Evolutionary conservation across 495 filamentous ascomycete genomes (phyloP).

Genomic region (Letharia lupina): DNA sequence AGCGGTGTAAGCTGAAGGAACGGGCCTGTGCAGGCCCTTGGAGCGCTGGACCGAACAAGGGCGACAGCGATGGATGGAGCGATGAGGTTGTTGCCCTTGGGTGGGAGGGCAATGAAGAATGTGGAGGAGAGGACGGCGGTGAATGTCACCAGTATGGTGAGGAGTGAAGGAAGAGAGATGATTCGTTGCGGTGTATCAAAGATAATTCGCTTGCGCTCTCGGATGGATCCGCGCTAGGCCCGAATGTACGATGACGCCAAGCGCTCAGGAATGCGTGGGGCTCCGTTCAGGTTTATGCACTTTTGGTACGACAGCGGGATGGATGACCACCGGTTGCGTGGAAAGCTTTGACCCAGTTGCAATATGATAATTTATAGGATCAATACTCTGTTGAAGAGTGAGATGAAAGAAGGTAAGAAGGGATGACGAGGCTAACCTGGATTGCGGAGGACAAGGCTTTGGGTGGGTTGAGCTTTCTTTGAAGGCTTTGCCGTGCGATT

Average conservation of each 20-base stretch:
- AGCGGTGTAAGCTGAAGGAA: constrained; percentile 19
- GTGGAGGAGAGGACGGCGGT: constrained; percentile 15
- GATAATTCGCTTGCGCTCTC: constrained; percentile 20
- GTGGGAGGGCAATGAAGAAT: constrained; percentile 3
- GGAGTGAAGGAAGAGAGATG: constrained; percentile 27
- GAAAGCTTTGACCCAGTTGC: constrained; percentile 6
- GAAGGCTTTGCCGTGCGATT: background rate
- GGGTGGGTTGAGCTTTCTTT: background rate
- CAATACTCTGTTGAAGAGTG: background rate
- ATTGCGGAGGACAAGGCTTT: constrained; percentile 7
- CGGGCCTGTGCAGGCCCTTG: constrained; percentile 6
- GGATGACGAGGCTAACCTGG: background rate
- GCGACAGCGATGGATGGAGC: constrained; percentile 7
- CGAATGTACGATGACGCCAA: constrained; percentile 19
- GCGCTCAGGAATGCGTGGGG: constrained; percentile 15
- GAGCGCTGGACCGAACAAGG: constrained; percentile 17
- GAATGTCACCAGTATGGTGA: constrained; percentile 8
- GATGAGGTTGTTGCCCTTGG: constrained; percentile 12
- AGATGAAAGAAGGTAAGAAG: background rate
- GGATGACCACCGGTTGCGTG: background rate
- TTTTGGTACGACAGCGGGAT: background rate
- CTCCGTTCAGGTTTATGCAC: constrained; percentile 2
- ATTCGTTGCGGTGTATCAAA: constrained; percentile 26
- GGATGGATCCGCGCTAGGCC: constrained; percentile 18
- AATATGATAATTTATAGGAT: too few relatives aligned